These are phyloP conservation scores for Syzygium syzygioides DNA, from an alignment of 441 rosid genomes.

Conservation along the genomic window DNA sequence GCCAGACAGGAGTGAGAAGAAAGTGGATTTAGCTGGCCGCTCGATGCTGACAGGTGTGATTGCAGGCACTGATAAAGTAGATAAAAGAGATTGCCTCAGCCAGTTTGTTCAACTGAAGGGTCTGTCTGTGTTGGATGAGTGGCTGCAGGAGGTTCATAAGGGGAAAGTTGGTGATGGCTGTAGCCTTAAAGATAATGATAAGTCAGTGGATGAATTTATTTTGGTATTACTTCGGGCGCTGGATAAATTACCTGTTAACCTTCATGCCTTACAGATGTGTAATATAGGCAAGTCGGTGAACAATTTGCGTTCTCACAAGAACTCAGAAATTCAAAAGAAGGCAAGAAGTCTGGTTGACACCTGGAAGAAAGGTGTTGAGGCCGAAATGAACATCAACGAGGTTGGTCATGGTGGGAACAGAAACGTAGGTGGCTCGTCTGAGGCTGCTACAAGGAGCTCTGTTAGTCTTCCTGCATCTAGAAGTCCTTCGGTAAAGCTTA, in stretches of 20 bases:
- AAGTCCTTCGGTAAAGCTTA: conserved; percentile 45
- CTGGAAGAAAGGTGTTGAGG: conserved; percentile 97
- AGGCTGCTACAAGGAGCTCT: conserved; percentile 56
- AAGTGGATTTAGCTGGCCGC: conserved; percentile 62
- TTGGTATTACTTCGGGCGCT: conserved; percentile 76
- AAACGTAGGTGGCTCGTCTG: conserved; percentile 54
- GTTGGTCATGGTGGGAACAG: conserved; percentile 53
- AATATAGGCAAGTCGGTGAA: conserved; percentile 97
- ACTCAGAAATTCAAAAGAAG: conserved; percentile 83
- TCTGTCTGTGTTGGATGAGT: conserved; percentile 81
- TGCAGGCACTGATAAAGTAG: conserved; percentile 78
- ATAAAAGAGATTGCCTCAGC: conserved; percentile 71
- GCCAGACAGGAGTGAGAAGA: conserved; percentile 61
- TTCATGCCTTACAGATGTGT: conserved; percentile 85
- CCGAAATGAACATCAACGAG: conserved; percentile 66
- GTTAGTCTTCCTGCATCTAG: conserved; percentile 46
- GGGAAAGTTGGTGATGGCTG: conserved; percentile 75
- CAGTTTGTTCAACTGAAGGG: conserved; percentile 87
- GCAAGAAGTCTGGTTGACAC: conserved; percentile 93
- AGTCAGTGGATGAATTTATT: conserved; percentile 74
- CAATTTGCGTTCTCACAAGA: conserved; percentile 76
- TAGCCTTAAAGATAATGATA: conserved; percentile 64
- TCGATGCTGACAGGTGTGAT: conserved; percentile 74
- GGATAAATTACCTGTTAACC: conserved; percentile 90
- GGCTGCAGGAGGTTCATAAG: conserved; percentile 97